phyloP scores from a whole-genome alignment of 2,329 filamentous ascomycete genomes.

The Coniochaeta sp. region DNA sequence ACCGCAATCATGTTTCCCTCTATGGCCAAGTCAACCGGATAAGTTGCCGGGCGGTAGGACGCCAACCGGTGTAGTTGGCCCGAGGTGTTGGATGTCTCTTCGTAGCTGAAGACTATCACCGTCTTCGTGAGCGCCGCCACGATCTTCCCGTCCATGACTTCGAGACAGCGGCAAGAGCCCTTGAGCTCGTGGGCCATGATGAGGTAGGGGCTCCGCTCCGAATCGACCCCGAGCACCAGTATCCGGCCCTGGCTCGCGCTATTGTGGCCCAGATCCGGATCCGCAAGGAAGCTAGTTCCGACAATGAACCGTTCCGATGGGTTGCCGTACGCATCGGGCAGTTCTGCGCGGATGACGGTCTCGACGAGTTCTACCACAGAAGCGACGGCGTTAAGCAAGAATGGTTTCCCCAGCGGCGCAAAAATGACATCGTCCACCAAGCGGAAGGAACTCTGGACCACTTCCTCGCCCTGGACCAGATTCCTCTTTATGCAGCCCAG shows the following conservation, averaged over 20 bases:
- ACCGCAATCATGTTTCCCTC: conserved; percentile 71
- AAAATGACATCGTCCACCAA: conserved; percentile 89
- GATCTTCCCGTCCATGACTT: conserved; percentile 66
- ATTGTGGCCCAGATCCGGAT: conserved; percentile 39
- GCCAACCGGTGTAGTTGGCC: conserved; percentile 62
- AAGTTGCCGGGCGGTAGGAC: conserved; percentile 73
- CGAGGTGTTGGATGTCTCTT: conserved; percentile 45
- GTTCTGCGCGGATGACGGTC: conserved; percentile 68
- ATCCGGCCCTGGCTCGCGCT: conserved; percentile 63
- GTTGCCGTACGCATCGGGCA: conserved; percentile 50
- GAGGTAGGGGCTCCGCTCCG: conserved; percentile 63
- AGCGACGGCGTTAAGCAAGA: conserved; percentile 44
- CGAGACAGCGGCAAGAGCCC: conserved; percentile 74
- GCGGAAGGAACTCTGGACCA: conserved; percentile 72
- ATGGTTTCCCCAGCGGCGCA: conserved; percentile 63
- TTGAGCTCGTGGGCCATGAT: conserved; percentile 63
- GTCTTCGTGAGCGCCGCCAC: conserved; percentile 89
- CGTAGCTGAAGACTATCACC: conserved; percentile 52
- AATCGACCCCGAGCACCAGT: conserved; percentile 74
- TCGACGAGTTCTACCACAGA: conserved; percentile 67
- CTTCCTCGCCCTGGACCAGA: conserved; percentile 62
- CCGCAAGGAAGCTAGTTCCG: conserved; percentile 71
- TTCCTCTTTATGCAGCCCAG: conserved; percentile 77
- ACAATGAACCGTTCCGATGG: conserved; percentile 76
- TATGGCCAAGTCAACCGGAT: conserved; percentile 73